Percentiles rank a stretch among this genome's conserved stretches.
phyloP scores from a whole-genome alignment of 2,329 filamentous ascomycete genomes.

The Erysiphe pulchra region DNA sequence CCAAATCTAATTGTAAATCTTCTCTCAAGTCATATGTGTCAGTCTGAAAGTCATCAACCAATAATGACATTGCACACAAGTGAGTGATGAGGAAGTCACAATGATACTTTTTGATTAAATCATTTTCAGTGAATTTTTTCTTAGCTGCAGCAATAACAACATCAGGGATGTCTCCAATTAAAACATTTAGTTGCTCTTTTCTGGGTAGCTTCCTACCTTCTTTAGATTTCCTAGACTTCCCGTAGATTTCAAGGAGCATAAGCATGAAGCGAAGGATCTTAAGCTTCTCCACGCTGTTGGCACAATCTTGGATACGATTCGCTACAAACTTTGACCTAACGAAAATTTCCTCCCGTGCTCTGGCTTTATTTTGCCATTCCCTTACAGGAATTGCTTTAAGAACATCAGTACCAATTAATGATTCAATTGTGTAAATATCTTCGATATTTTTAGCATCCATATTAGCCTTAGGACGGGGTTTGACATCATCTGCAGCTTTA shows the following conservation, averaged over 20 bases:
- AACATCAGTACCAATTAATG: slow-evolving; percentile 40
- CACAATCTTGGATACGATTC: slow-evolving; percentile 24
- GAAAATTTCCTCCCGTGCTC: slow-evolving; percentile 28
- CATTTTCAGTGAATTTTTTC: slow-evolving; percentile 39
- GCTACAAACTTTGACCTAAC: slow-evolving; percentile 39
- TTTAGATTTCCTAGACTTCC: slow-evolving; percentile 15
- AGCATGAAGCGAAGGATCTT: slow-evolving; percentile 34
- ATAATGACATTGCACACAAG: slow-evolving; percentile 42
- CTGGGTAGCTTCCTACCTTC: slow-evolving; percentile 24
- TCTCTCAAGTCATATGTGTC: slow-evolving; percentile 43
- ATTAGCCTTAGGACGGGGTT: slow-evolving; percentile 49
- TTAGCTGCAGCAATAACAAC: slow-evolving; percentile 39
- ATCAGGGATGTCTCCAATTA: slow-evolving; percentile 30
- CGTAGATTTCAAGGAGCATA: slow-evolving; percentile 28
- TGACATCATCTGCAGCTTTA: slow-evolving; percentile 35
- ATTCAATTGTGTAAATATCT: slow-evolving; percentile 45
- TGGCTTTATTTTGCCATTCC: slow-evolving; percentile 47
- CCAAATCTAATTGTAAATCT: slow-evolving; percentile 47
- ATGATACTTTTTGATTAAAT: slow-evolving; percentile 44
- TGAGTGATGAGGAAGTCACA: slow-evolving; percentile 47
- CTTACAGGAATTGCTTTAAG: slow-evolving; percentile 41
- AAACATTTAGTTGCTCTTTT: slow-evolving; percentile 32
- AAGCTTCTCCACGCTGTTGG: slow-evolving; percentile 26
- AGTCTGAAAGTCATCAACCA: slow-evolving; percentile 48
- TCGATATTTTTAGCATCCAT: slow-evolving; percentile 37